Conservation (phyloP, 768 basidiomycete species). For the Podaxis sp. region DNA sequence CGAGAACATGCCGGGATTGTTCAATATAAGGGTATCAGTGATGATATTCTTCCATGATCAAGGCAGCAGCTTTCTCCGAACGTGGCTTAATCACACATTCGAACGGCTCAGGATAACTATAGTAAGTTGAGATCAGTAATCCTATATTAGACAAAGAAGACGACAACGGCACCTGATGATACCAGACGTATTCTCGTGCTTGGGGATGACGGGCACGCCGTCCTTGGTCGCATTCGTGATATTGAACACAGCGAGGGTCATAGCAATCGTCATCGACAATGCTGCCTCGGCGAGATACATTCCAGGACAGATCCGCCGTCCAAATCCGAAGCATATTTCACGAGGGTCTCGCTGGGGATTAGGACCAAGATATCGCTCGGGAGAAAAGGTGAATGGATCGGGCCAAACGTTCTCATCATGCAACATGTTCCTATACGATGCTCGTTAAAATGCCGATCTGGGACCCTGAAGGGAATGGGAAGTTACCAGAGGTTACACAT, state of each 20-base stretch:
- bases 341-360: slow-evolving; percentile 37
- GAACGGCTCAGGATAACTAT: slow-evolving; percentile 27
- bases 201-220: slow-evolving; percentile 40
- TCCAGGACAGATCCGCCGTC: slow-evolving; percentile 44
- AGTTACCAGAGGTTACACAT: slow-evolving; percentile 44
- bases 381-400: slow-evolving; percentile 45
- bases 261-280: slow-evolving; percentile 38
- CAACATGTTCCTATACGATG: slow-evolving; percentile 41
- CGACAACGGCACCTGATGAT: slow-evolving; percentile 35
- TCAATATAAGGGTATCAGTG: background rate
- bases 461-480: background rate
- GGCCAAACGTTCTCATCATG: slow-evolving; percentile 47
- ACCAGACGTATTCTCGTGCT: slow-evolving; percentile 39
- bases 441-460: background rate
- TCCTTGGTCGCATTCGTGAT: slow-evolving; percentile 39
- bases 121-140: background rate
- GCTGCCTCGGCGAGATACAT: slow-evolving; percentile 49
- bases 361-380: slow-evolving; percentile 36
- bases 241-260: slow-evolving; percentile 44
- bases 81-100: slow-evolving; percentile 25
- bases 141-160: background rate
- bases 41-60: slow-evolving; percentile 19
- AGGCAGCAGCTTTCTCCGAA: slow-evolving; percentile 20
- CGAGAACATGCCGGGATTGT: background rate
- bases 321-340: slow-evolving; percentile 40